Conservation (phyloP, 1,139 yeast genomes). For the Yamadazyma pseudoaaseri region DNA sequence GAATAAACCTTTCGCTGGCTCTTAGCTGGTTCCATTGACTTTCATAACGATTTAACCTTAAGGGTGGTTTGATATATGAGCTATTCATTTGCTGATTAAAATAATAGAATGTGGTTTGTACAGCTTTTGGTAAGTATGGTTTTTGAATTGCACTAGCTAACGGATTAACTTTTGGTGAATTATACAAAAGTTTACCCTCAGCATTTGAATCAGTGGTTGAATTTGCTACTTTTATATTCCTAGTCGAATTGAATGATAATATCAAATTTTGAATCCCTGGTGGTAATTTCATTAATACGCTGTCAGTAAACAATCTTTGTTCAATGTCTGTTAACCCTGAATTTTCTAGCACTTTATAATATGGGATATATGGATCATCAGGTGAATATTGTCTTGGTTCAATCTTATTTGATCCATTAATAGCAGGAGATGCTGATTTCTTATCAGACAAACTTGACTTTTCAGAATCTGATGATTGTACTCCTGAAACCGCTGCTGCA, state of each 20-base stretch:
- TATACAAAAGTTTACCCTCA: constrained; percentile 5
- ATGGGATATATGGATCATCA: constrained; percentile 15
- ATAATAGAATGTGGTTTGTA: constrained; percentile 24
- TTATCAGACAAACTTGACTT: constrained; percentile 6
- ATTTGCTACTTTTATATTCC: constrained; percentile 21
- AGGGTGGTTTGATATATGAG: constrained; percentile 28
- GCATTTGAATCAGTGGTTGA: background rate
- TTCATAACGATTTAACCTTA: constrained; percentile 37
- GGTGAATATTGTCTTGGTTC: constrained; percentile 2
- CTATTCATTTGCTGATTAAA: constrained; percentile 8
- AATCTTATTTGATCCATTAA: background rate
- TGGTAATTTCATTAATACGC: constrained; percentile 52
- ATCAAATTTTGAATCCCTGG: constrained; percentile 73
- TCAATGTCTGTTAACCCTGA: constrained; percentile 34
- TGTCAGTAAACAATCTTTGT: constrained; percentile 35
- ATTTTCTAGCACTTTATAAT: constrained; percentile 28
- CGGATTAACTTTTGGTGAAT: constrained; percentile 21
- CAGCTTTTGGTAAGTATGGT: constrained; percentile 38
- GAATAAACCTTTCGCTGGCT: constrained; percentile 36
- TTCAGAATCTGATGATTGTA: constrained; percentile 16
- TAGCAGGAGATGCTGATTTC: constrained; percentile 5
- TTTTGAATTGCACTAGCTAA: constrained; percentile 33
- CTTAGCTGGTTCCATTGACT: constrained; percentile 52
- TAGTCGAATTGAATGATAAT: constrained; percentile 47
- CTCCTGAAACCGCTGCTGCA: constrained; percentile 24